phyloP scores from a whole-genome alignment of 1,284 basidiomycete genomes.

The Ceraceosorus guamensis region DNA sequence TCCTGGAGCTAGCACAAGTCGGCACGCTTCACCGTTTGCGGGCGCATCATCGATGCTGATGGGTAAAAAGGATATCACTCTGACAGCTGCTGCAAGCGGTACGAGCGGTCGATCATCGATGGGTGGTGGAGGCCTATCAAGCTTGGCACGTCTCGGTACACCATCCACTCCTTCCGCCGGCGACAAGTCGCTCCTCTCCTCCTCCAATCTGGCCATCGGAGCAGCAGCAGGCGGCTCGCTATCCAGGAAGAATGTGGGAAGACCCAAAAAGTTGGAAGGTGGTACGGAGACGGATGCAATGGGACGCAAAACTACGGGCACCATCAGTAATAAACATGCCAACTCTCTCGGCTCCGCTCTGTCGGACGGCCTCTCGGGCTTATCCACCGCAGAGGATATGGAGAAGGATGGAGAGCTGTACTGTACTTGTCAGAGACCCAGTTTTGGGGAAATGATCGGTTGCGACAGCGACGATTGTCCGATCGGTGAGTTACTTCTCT shows the following conservation, averaged over 20 bases:
- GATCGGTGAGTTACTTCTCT: not conserved
- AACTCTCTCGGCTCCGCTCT: too few relatives aligned
- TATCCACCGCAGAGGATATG: conserved; percentile 16
- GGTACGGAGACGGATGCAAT: not conserved
- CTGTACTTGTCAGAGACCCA: conserved; percentile 46
- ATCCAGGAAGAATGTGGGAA: not conserved
- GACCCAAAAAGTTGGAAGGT: not conserved
- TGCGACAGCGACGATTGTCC: conserved; percentile 28
- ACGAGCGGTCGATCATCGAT: too few relatives aligned
- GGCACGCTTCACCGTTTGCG: not conserved
- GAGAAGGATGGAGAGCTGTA: conserved; percentile 43
- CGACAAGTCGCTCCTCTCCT: too few relatives aligned
- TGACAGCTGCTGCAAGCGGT: too few relatives aligned
- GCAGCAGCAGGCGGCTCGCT: too few relatives aligned
- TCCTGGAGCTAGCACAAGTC: not conserved
- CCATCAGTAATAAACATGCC: not conserved
- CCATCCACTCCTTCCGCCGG: too few relatives aligned
- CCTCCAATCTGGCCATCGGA: too few relatives aligned
- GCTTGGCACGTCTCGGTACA: too few relatives aligned
- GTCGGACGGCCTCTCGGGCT: too few relatives aligned
- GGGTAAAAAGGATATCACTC: too few relatives aligned
- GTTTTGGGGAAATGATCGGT: conserved; percentile 45
- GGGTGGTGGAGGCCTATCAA: too few relatives aligned
- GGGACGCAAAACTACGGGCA: not conserved
- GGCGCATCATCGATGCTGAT: too few relatives aligned